Base-by-base conservation (phyloP, 1,284 basidiomycete genomes). In the Chondrostereum purpureum region DNA sequence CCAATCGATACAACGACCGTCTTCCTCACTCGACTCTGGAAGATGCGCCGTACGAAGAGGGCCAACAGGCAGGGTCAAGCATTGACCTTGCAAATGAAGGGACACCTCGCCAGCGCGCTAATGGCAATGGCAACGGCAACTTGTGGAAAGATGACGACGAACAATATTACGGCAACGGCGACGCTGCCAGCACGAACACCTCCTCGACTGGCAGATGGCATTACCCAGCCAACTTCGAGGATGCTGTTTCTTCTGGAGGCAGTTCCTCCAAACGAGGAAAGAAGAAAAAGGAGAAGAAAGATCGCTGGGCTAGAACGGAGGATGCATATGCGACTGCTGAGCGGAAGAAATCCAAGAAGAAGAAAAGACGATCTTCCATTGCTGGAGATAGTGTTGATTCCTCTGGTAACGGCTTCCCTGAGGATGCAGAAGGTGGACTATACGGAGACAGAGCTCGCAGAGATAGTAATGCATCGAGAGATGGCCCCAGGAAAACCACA, bases 1-100 rank as follows among this genome's bases (percentile, higher is more conserved):
- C 90, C 3, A 70, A 68, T 47, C 82, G 88, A 44, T 95, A 91
- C 69, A 83, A 88, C 47, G 92, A 94, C 57, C 82, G 90, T 44
- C 73, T 85, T n/a, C 73, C 80, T 0, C 67, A 77, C 43, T 88
- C 87, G 2, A 75, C 86, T 0, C 75, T 83, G 31, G 82, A 89
- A 40, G 78, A 78, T 8, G 81, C 82, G 51, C 68, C 83, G 0
- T 73, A 83, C 55, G 92, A 83, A 58, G 90, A 89, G 47, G 92
- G 90, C 4, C 88, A 94, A 61, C 75, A 68, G 43, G 64, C 54
- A 18, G 66, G 65, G 22, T 75, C 77, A 8, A 74, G 66, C 49
- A 52, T 68, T 31, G 70, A 73, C 50, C 50, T 77, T 19, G 67
- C 75, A 3, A 55, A 63, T 10, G 70, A 75, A 24, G 65, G 53